A percentile compares a stretch with the other conserved stretches of the same genome.
These are phyloP conservation scores for Solanum ossicruentum DNA, from an alignment of 257 asterid genomes.

Conservation along the genomic window DNA sequence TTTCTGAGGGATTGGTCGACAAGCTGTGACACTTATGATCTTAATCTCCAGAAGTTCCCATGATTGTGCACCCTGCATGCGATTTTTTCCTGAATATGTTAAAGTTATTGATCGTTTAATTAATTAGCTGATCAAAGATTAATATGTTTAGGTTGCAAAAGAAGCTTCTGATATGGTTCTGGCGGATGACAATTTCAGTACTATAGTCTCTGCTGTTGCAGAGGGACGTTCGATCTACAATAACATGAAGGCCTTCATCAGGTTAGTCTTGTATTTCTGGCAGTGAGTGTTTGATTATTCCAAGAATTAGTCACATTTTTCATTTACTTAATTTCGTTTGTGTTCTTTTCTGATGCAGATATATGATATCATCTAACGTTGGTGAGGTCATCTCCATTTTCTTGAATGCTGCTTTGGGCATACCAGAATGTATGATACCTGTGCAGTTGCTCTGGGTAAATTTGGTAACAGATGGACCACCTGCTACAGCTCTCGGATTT, in stretches of 20 bases:
- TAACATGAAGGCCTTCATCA: conserved; percentile 91
- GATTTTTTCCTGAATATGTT: not conserved
- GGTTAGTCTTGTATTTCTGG: conserved; percentile 18
- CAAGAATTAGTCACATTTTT: not conserved
- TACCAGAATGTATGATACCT: conserved; percentile 85
- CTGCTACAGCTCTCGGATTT: conserved; percentile 90
- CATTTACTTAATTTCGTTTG: not conserved
- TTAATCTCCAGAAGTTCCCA: not conserved
- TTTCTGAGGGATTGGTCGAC: not conserved
- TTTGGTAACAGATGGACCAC: conserved; percentile 95
- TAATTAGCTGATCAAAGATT: not conserved
- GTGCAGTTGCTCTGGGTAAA: conserved; percentile 94
- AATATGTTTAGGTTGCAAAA: conserved; percentile 54
- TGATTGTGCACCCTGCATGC: not conserved
- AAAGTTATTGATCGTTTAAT: not conserved
- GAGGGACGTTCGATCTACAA: conserved; percentile 90
- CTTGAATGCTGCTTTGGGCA: conserved; percentile 72
- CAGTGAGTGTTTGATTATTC: not conserved
- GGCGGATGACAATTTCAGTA: conserved; percentile 91
- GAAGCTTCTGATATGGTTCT: conserved; percentile 89
- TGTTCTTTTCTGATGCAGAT: conserved; percentile 25
- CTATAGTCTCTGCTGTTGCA: conserved; percentile 72
- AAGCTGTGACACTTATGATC: not conserved
- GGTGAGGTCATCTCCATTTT: conserved; percentile 89
- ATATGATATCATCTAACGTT: conserved; percentile 84